phyloP scores from a whole-genome alignment of 148 eudicot species.

The Salicornia ramosissima region DNA sequence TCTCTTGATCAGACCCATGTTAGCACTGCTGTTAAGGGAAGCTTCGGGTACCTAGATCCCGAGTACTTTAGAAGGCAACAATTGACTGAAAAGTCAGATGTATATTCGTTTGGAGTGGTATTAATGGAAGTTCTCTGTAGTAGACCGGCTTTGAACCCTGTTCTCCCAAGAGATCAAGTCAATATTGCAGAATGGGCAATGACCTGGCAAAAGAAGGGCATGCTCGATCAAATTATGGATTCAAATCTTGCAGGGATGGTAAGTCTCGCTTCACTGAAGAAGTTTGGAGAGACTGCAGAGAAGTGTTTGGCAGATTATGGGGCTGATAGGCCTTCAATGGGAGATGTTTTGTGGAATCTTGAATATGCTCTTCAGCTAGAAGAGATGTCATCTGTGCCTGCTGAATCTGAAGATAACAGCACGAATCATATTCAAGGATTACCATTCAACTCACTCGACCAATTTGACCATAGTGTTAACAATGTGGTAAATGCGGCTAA shows the following conservation, averaged over 20 bases:
- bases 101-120: constrained; percentile 94
- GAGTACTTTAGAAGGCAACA: constrained; percentile 96
- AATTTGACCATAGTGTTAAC: constrained; percentile 68
- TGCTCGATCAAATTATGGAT: constrained; percentile 92
- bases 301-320: constrained; percentile 91
- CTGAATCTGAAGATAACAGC: constrained; percentile 88
- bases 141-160: constrained; percentile 92
- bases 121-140: constrained; percentile 93
- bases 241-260: constrained; percentile 63
- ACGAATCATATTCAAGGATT: constrained; percentile 80
- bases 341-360: constrained; percentile 91
- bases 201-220: constrained; percentile 97
- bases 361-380: constrained; percentile 95
- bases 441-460: constrained; percentile 54
- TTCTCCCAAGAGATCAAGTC: constrained; percentile 90
- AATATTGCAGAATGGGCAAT: constrained; percentile 99
- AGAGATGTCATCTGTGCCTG: constrained; percentile 71
- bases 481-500: constrained; percentile 55
- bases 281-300: constrained; percentile 91
- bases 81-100: constrained; percentile 90
- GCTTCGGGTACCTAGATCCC: constrained; percentile 94
- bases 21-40: constrained; percentile 96
- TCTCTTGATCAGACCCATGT: constrained; percentile 92
- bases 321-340: constrained; percentile 97
- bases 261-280: constrained; percentile 68